A percentile compares a stretch with the other conserved stretches of the same genome.
phyloP scores from a whole-genome alignment of 345 rosid genomes.

The Populus simonii region DNA sequence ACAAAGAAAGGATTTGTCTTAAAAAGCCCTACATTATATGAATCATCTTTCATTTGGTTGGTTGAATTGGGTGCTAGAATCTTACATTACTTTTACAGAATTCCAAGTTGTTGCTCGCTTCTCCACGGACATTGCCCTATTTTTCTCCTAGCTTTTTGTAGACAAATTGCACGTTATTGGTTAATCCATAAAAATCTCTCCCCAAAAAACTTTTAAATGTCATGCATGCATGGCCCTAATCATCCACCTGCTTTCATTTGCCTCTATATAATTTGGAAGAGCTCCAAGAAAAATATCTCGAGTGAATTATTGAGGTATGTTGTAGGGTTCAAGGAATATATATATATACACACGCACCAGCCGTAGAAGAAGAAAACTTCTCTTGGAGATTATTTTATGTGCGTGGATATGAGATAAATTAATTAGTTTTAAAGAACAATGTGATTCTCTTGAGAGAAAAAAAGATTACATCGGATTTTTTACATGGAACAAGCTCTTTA shows the following conservation, averaged over 20 bases:
- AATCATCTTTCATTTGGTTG: constrained; percentile 17
- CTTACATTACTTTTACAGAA: constrained; percentile 7
- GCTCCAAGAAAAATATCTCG: background rate
- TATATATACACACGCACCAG: no score
- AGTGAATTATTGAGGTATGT: no score
- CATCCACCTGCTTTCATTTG: background rate
- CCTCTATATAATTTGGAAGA: background rate
- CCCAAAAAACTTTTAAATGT: no score
- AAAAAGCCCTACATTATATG: constrained; percentile 24
- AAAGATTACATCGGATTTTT: no score
- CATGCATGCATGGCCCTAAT: no score
- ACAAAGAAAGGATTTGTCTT: constrained; percentile 16
- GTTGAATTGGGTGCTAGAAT: constrained; percentile 21
- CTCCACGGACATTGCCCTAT: constrained; percentile 1
- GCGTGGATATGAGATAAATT: no score
- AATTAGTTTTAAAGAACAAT: no score
- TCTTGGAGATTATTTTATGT: background rate
- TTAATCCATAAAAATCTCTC: no score
- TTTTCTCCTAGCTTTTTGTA: background rate
- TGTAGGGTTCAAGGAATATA: no score
- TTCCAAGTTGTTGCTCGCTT: constrained; percentile 20
- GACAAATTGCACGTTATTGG: background rate
- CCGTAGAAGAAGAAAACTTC: no score
- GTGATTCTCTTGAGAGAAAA: no score
- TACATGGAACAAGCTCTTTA: no score